Evolutionary conservation across 1,284 basidiomycete genomes (phyloP).

Genomic region (Fistulina hepatica): DNA sequence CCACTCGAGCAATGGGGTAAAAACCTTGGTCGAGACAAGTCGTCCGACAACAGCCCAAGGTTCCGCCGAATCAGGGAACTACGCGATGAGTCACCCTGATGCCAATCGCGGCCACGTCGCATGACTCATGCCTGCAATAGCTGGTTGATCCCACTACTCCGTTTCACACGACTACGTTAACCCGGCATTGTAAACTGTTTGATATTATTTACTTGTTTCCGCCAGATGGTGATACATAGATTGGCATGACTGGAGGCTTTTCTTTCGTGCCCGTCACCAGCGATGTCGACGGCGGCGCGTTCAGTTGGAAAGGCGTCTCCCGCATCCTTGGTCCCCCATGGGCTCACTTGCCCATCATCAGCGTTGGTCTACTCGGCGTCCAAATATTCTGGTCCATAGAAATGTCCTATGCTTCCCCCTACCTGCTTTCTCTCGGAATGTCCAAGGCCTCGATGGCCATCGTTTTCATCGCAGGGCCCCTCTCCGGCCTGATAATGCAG

Average conservation of each 20-base stretch:
- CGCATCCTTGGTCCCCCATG: constrained; percentile 31
- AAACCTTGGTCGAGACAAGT: no score
- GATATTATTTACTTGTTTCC: no score
- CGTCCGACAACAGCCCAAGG: no score
- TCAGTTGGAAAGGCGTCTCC: constrained; percentile 23
- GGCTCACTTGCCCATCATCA: constrained; percentile 57
- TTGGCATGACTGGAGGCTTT: constrained; percentile 14
- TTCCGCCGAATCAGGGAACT: no score
- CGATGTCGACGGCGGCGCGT: constrained; percentile 16
- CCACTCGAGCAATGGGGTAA: no score
- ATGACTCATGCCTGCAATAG: no score
- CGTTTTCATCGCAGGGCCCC: constrained; percentile 90
- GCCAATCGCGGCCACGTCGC: no score
- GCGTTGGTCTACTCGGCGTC: constrained; percentile 69
- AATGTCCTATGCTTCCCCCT: constrained; percentile 91
- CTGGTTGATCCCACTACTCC: no score
- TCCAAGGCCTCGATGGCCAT: constrained; percentile 81
- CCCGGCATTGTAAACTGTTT: no score
- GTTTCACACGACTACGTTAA: no score
- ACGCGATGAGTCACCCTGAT: no score
- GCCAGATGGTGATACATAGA: no score
- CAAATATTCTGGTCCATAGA: constrained; percentile 87
- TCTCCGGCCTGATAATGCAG: constrained; percentile 87
- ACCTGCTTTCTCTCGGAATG: constrained; percentile 82
- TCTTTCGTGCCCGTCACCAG: constrained; percentile 12